phyloP scores from a whole-genome alignment of 306 rosid genomes.

The Vicia faba region DNA sequence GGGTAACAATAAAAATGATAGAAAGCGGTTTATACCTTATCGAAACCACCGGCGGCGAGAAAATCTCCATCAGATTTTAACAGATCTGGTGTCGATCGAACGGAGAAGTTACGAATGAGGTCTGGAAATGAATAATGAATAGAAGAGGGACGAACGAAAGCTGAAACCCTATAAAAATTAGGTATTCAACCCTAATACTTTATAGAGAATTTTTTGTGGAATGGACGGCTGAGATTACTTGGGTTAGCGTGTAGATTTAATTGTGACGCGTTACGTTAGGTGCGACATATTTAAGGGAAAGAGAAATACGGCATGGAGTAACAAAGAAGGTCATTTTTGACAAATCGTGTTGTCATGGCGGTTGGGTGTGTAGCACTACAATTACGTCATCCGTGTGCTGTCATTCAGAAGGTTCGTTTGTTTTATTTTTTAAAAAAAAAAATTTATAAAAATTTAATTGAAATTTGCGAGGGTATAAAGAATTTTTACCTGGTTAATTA shows the following conservation, averaged over 20 bases:
- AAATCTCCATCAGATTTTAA: constrained; percentile 38
- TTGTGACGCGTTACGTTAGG: constrained; percentile 31
- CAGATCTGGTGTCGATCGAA: neutral
- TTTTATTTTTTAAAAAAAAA: no score
- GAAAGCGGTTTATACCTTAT: neutral
- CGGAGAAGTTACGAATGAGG: neutral
- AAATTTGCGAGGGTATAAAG: no score
- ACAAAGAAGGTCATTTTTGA: constrained; percentile 12
- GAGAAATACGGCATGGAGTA: constrained; percentile 16
- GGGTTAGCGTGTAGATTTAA: constrained; percentile 22
- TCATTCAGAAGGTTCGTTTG: no score
- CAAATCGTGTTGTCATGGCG: neutral
- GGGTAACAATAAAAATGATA: no score
- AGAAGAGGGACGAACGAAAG: rapidly evolving
- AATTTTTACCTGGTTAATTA: no score
- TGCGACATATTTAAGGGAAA: constrained; percentile 35
- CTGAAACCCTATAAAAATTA: neutral
- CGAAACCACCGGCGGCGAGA: constrained; percentile 6
- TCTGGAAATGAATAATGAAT: neutral
- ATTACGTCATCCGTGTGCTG: constrained; percentile 34
- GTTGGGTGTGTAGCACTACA: constrained; percentile 1
- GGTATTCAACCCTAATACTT: constrained; percentile 5
- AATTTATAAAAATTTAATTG: no score
- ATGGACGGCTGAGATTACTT: constrained; percentile 46
- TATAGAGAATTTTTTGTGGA: constrained; percentile 21